Evolutionary conservation across 176 grass and related monocot species (phyloP).

Genomic region (Oryza officinalis): DNA sequence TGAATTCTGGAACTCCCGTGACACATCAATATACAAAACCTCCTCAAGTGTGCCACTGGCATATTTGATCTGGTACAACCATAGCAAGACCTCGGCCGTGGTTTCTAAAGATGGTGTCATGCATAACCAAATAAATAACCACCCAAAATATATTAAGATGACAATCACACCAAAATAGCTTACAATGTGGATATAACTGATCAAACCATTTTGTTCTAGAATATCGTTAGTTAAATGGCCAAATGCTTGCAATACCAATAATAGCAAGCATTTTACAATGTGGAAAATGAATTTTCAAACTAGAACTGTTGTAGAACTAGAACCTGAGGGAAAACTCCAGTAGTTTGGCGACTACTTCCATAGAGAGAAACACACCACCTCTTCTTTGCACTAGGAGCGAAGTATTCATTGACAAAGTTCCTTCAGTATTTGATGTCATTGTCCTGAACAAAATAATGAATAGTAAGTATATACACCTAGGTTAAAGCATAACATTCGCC

Average conservation of each 20-base stretch:
- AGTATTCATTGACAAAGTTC: slow-evolving; percentile 94
- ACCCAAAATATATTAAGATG: background rate
- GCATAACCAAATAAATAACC: slow-evolving; percentile 5
- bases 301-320: background rate
- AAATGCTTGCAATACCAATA: background rate
- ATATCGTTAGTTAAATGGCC: background rate
- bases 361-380: slow-evolving; percentile 99
- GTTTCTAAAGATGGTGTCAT: slow-evolving; percentile 66
- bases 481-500: background rate
- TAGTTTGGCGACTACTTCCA: slow-evolving; percentile 91
- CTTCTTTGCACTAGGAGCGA: slow-evolving; percentile 91
- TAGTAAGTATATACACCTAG: background rate
- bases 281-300: background rate
- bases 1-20: too few species aligned
- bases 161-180: background rate
- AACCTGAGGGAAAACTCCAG: slow-evolving; percentile 99
- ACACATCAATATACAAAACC: too few species aligned
- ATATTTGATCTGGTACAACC: slow-evolving; percentile 97
- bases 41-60: too few species aligned
- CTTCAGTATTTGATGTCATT: slow-evolving; percentile 99
- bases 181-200: background rate
- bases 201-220: background rate
- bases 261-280: background rate
- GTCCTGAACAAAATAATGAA: slow-evolving; percentile 56
- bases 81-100: slow-evolving; percentile 91